Base-by-base conservation (phyloP, 2,329 filamentous ascomycete genomes). In the Verticillium isaacii region DNA sequence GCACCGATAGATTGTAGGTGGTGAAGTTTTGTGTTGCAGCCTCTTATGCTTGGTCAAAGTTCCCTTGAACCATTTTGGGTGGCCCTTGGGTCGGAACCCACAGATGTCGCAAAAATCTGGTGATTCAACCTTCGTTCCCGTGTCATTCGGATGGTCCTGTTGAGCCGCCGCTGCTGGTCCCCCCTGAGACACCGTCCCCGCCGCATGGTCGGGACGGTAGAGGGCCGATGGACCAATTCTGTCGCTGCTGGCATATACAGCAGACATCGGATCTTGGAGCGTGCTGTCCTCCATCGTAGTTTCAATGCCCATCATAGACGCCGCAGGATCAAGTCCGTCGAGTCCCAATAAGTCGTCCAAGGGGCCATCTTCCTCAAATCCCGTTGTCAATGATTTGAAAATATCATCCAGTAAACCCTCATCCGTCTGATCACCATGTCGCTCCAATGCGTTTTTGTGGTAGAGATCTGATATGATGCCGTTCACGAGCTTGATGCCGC, bases 1-100 rank as follows among this genome's bases (percentile, higher is more conserved):
- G 64, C 83, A 86, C 63, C 76, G 76, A 70, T 82, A 86, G 55
- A 85, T 82, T 63, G 76, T 74, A 8, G 81, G 79, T 39, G 80
- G 80, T 2, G 73, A 76, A 14, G 72, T 72, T 58, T 80, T 79
- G 70, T 86, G 83, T 70, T 83, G 80, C 62, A 81, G 73, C 69
- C 81, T 83, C 73, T 77, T 83, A 69, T 86, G 83, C 70, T 85
- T 86, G 57, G 82, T 78, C 82, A 86, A 84, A 68, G 81, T 84
- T 6, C 82, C 82, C 55, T 79, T 79, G 68, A 85, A 85, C 83
- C 83, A 85, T 62, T 80, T 77, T n/a, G 83, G 82, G 57, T 83
- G 77, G 4, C 83, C 83, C 64, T 81, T 83, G 1, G 83, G 83
- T 11, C 81, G 76, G 70, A 85, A 85, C 2, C 79, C 81, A 63